Percentiles rank a stretch among this genome's conserved stretches.
phyloP scores from a whole-genome alignment of 2,329 filamentous ascomycete species.

The Fusarium keratoplasticum region DNA sequence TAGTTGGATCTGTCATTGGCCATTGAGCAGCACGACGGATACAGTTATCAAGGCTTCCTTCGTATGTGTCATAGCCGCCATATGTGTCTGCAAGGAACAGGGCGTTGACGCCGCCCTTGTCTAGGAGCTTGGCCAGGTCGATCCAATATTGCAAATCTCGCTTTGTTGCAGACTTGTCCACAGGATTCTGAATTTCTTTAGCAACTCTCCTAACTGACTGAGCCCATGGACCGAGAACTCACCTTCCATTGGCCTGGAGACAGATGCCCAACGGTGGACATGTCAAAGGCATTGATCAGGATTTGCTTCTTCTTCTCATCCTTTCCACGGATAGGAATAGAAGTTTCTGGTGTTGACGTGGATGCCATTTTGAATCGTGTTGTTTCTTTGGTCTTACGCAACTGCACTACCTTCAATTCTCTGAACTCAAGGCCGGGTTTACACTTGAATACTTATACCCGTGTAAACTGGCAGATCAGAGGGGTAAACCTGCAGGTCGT shows the following conservation, averaged over 20 bases:
- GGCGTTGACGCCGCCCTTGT: constrained; percentile 72
- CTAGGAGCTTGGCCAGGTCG: constrained; percentile 70
- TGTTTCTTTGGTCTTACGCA: not conserved
- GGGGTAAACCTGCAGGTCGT: not conserved
- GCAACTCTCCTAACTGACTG: not conserved
- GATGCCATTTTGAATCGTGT: constrained; percentile 1
- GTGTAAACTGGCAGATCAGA: not conserved
- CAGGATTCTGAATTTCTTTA: constrained; percentile 61
- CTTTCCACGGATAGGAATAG: not conserved
- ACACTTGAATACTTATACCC: not conserved
- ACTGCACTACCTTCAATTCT: not conserved
- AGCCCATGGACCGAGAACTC: not conserved
- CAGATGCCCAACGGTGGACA: constrained; percentile 73
- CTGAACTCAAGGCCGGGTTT: not conserved
- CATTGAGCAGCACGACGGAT: constrained; percentile 72
- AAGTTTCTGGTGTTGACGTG: not conserved
- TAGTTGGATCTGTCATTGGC: constrained; percentile 73
- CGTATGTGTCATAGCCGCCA: constrained; percentile 72
- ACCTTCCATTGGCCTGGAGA: constrained; percentile 77
- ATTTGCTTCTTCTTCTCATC: constrained; percentile 51
- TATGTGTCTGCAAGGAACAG: constrained; percentile 76
- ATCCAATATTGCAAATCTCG: constrained; percentile 72
- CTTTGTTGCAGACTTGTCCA: constrained; percentile 71
- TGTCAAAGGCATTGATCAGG: constrained; percentile 73
- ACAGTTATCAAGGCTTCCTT: constrained; percentile 68